Base-by-base conservation (phyloP, 2,329 filamentous ascomycete species). In the Xylaria polymorpha region DNA sequence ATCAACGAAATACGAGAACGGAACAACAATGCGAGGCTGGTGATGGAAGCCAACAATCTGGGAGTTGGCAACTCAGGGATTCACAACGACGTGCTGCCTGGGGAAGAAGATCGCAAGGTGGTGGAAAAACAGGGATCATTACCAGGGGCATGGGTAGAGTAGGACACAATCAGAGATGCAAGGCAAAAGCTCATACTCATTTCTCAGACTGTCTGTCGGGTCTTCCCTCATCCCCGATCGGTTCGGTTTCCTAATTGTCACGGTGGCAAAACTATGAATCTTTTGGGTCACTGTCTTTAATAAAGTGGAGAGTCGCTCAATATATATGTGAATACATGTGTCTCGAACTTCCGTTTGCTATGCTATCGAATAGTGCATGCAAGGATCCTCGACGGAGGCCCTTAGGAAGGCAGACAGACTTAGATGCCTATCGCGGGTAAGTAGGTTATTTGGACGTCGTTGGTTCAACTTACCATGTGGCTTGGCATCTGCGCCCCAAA, bases 401-500 rank as follows among this genome's bases (percentile, higher is more conserved):
- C 3, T 53, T 35, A 39, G 48, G 43, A 50, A 35, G 50, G 61
- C 43, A 55, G 44, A 53, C 43, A 55, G 44, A 53, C 32, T 25
- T 22, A 32, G 15, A 43, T 25, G 25, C 32, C 18, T 51, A 8
- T 41, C 35, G 14, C 14, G 15, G 12, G 14, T 4, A n/a, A n/a
- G n/a, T n/a, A n/a, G n/a, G 10, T 12, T 59, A 37, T 48, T 22
- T 20, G 15, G 22, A 22, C 15, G 51, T 35, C 29, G 50, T 57
- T 59, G 39, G 61, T 29, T 60, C 41, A 14, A 46, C 29, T 39
- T 53, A 22, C 32, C 9, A n/a, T 43, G 57, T 51, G 43, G 50
- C 66, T 58, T 51, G 46, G 37, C 50, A 51, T 48, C 39, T 55
- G 62, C 58, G 53, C 37, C 57, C 12, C 37, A 55, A 59, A 48